A percentile compares a stretch with the other conserved stretches of the same genome.
phyloP scores from a whole-genome alignment of 306 rosid species.

The Rosa lucieae region DNA sequence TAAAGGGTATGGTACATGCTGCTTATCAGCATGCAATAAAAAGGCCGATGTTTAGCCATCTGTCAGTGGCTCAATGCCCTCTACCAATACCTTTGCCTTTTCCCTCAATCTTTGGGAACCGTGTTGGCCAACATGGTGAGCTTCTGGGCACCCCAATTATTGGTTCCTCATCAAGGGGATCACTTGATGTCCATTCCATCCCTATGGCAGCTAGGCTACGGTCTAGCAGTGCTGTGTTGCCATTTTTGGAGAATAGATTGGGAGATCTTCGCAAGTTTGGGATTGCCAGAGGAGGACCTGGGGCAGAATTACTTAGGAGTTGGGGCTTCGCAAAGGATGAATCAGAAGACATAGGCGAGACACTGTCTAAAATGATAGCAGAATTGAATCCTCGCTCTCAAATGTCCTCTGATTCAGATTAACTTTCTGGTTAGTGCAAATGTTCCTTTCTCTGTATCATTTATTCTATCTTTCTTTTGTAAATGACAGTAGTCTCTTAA shows the following conservation, averaged over 20 bases:
- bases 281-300: constrained; percentile 60
- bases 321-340: constrained; percentile 86
- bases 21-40: constrained; percentile 46
- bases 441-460: background rate
- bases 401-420: constrained; percentile 79
- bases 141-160: constrained; percentile 37
- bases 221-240: constrained; percentile 68
- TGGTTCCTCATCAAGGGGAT: constrained; percentile 56
- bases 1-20: constrained; percentile 51
- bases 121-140: constrained; percentile 68
- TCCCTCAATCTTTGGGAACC: constrained; percentile 71
- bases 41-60: constrained; percentile 75
- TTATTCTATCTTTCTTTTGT: background rate
- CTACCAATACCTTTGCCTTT: constrained; percentile 90
- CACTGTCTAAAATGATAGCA: constrained; percentile 63
- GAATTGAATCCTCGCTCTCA: constrained; percentile 49
- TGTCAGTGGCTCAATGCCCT: constrained; percentile 69
- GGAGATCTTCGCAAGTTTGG: constrained; percentile 58
- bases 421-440: constrained; percentile 17
- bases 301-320: constrained; percentile 56
- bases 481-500: background rate
- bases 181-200: constrained; percentile 75
- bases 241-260: constrained; percentile 65
- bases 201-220: constrained; percentile 90
- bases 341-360: constrained; percentile 77